Evolutionary conservation across 2,329 filamentous ascomycete genomes (phyloP).

Genomic region (Calonectria pauciramosa): DNA sequence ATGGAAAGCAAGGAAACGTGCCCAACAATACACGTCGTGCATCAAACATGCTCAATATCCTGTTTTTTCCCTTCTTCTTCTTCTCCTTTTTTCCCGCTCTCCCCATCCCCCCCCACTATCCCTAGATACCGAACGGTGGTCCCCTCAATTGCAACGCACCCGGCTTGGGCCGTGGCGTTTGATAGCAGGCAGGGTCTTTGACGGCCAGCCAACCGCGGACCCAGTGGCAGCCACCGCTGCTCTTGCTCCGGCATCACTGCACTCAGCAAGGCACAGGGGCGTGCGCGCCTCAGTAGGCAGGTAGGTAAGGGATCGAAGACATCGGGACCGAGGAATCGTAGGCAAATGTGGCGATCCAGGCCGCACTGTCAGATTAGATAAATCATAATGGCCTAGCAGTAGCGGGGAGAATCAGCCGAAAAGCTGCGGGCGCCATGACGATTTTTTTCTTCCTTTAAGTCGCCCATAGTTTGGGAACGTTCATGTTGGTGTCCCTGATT

Average conservation of each 20-base stretch:
- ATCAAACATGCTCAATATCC: constrained; percentile 11
- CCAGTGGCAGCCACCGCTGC: background rate
- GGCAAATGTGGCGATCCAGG: constrained; percentile 9
- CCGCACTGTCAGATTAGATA: background rate
- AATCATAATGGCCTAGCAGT: background rate
- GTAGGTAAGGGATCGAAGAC: background rate
- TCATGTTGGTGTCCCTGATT: background rate
- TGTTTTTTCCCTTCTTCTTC: background rate
- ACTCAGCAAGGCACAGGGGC: background rate
- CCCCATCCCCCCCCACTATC: background rate
- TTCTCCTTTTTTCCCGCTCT: background rate
- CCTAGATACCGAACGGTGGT: background rate
- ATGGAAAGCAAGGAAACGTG: background rate
- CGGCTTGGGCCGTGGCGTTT: constrained; percentile 12
- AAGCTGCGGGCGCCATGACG: constrained; percentile 9
- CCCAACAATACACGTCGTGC: background rate
- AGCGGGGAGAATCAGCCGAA: background rate
- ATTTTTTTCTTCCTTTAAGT: constrained; percentile 10
- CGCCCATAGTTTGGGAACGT: constrained; percentile 4
- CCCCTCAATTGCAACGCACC: background rate
- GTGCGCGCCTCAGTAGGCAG: background rate
- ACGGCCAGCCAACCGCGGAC: background rate
- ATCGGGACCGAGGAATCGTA: background rate
- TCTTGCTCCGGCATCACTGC: constrained; percentile 15
- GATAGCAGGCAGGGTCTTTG: constrained; percentile 2